Conservation (phyloP, 352 stramenopile genomes). For the Pythium scleroteichum region DNA sequence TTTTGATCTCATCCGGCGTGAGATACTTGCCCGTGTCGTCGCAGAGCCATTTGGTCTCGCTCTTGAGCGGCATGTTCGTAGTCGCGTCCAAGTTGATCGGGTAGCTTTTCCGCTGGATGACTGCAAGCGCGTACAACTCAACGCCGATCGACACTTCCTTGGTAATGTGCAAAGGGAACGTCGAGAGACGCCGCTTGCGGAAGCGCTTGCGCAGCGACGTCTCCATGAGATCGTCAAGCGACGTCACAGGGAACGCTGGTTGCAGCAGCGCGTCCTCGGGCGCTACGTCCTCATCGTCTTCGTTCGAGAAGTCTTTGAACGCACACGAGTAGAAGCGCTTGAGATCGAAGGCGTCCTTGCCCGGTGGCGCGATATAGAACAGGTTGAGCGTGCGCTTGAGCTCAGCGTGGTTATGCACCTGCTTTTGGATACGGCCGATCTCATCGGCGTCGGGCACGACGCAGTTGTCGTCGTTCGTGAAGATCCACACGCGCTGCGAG, state of each 20-base stretch:
- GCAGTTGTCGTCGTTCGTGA: conserved; percentile 79
- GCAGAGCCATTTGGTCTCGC: conserved; percentile 85
- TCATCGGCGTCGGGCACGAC: conserved; percentile 56
- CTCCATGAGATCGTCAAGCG: conserved; percentile 78
- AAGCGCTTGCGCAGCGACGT: conserved; percentile 79
- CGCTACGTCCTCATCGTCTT: conserved; percentile 26
- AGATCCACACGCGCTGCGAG: conserved; percentile 83
- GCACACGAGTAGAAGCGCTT: conserved; percentile 58
- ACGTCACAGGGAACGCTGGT: conserved; percentile 68
- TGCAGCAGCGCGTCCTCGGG: conserved; percentile 42
- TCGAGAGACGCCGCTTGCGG: conserved; percentile 73
- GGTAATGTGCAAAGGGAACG: conserved; percentile 63
- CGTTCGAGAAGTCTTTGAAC: conserved; percentile 63
- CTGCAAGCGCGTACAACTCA: conserved; percentile 65
- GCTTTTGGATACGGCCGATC: conserved; percentile 62
- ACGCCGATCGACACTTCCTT: conserved; percentile 78
- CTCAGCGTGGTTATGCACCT: conserved; percentile 84
- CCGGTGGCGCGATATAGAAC: conserved; percentile 73
- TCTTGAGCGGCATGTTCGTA: conserved; percentile 76
- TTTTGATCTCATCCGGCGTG: conserved; percentile 72
- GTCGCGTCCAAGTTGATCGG: conserved; percentile 65
- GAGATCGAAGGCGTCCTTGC: conserved; percentile 56
- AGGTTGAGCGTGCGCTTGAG: conserved; percentile 74
- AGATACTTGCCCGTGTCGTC: conserved; percentile 79
- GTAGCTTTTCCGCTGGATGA: conserved; percentile 63